Conservation (phyloP, 768 basidiomycete species). For the Gloeophyllum trabeum region DNA sequence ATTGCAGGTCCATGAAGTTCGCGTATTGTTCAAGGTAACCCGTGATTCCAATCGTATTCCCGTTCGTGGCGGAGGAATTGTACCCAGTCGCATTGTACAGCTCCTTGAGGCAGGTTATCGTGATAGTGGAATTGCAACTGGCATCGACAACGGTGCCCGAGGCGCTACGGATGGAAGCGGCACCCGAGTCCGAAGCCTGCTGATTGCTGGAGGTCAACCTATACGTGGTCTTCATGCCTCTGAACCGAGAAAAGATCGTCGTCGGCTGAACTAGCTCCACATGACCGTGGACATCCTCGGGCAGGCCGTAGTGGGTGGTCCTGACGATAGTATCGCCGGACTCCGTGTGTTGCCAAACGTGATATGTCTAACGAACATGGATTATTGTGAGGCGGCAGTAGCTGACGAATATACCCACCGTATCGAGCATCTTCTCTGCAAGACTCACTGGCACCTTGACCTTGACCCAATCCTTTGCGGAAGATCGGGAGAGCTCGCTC, state of each 20-base stretch:
- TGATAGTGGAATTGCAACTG: constrained; percentile 21
- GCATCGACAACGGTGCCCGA: not conserved
- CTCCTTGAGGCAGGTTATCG: constrained; percentile 39
- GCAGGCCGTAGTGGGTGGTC: constrained; percentile 51
- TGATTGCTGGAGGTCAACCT: constrained; percentile 10
- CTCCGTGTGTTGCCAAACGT: constrained; percentile 38
- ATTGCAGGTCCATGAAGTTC: constrained; percentile 39
- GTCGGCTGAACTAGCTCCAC: constrained; percentile 58
- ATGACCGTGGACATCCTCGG: constrained; percentile 37
- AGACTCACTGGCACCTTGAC: constrained; percentile 43
- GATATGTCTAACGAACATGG: constrained; percentile 31
- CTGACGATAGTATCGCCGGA: constrained; percentile 44
- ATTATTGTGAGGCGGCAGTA: not conserved
- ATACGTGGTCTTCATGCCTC: constrained; percentile 25
- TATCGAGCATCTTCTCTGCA: constrained; percentile 63
- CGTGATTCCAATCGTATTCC: constrained; percentile 42
- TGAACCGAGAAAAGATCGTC: constrained; percentile 43
- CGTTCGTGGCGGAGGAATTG: constrained; percentile 25
- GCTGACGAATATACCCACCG: constrained; percentile 28
- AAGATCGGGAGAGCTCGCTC: constrained; percentile 37
- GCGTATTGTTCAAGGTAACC: constrained; percentile 42
- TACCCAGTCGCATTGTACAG: constrained; percentile 44
- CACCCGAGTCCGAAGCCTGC: not conserved
- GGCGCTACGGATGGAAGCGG: not conserved
- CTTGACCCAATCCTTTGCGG: constrained; percentile 62